Conservation (phyloP, 23 red algal species). For the Pyropia haitanensis region DNA sequence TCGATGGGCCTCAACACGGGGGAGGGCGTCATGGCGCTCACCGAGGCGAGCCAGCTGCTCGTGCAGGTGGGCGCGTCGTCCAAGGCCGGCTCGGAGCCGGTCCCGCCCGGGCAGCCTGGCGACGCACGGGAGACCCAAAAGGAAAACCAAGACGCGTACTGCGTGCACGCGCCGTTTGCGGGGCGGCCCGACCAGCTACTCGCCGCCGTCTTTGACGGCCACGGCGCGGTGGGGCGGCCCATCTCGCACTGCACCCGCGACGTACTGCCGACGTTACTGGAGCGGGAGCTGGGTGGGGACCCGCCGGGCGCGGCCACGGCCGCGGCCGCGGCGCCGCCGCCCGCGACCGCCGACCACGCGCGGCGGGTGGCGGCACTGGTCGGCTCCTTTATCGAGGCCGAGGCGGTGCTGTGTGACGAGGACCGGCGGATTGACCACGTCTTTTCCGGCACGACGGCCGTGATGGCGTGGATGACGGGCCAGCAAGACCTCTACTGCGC, state of each 20-base stretch:
- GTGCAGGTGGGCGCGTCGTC: too few relatives aligned
- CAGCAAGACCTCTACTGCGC: conserved; percentile 60
- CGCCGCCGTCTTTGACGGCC: conserved; percentile 60
- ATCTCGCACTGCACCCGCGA: conserved; percentile 49
- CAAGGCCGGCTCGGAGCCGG: too few relatives aligned
- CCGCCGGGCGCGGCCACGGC: too few relatives aligned
- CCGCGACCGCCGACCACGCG: too few relatives aligned
- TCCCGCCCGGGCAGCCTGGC: too few relatives aligned
- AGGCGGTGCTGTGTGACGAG: conserved; percentile 21
- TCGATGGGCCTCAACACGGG: too few relatives aligned
- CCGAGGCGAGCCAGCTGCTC: too few relatives aligned
- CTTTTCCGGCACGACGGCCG: conserved; percentile 79
- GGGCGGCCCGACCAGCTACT: conserved; percentile 24
- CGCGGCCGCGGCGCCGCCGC: too few relatives aligned
- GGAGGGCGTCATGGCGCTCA: too few relatives aligned
- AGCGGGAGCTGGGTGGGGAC: too few relatives aligned
- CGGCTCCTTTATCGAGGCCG: conserved; percentile 22
- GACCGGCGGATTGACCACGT: conserved; percentile 53
- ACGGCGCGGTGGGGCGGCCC: conserved; percentile 42
- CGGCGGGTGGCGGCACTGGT: conserved; percentile 2
- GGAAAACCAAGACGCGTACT: conserved; percentile 74
- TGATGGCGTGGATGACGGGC: conserved; percentile 63
- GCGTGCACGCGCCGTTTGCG: conserved; percentile 31
- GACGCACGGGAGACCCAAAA: conserved; percentile 12
- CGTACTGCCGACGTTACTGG: background rate